Evolutionary conservation across 306 rosid genomes (phyloP), one percentile per base, ranked within the genome.

Genomic region (Dalbergia cultrata): DNA sequence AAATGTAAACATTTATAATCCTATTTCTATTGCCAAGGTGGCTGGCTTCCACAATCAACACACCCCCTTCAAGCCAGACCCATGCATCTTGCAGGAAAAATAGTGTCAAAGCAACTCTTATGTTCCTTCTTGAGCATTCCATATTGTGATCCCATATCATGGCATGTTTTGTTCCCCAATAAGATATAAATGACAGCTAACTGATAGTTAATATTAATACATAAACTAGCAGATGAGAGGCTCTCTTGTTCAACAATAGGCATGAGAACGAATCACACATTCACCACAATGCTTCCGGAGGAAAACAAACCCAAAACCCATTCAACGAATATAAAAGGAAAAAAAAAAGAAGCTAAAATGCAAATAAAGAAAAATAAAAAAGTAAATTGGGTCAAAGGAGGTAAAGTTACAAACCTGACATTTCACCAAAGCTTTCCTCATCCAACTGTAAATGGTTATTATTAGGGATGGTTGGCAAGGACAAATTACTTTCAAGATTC

Each of bases 341-440:
- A 22, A 70, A 4, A 65, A 68, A 22, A 70, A 4, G 59, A 68
- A 75, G 43, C 68, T 14, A 54, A 72, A 54, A 65, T 43, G 34
- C 5, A 74, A 64, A 56, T 17, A 69, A 43, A 22, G 50, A 8
- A 9, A 16, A 33, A 33, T 31, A 47, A 11, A 13, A 19, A 13
- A 13, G 8, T 6, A 54, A 58, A 75, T n/a, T 57, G 77, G 31
- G 75, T 35, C 50, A 34, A 60, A 75, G 67, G 67, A 52, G 77
- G 52, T 52, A 72, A 83, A 72, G 58, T 62, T 67, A 63, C 44
- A 72, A 26, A 92, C 97, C 97, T 92, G 89, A 59, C 72, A 74
- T 56, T 80, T 84, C 89, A 65, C 84, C 85, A 72, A 10, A 52
- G 67, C 71, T 63, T 63, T 84, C 81, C 74, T 82, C 74, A 8